A percentile compares a stretch with the other conserved stretches of the same genome.
Evolutionary conservation across 495 filamentous ascomycete genomes (phyloP).

Genomic region (Penicillium lagena): DNA sequence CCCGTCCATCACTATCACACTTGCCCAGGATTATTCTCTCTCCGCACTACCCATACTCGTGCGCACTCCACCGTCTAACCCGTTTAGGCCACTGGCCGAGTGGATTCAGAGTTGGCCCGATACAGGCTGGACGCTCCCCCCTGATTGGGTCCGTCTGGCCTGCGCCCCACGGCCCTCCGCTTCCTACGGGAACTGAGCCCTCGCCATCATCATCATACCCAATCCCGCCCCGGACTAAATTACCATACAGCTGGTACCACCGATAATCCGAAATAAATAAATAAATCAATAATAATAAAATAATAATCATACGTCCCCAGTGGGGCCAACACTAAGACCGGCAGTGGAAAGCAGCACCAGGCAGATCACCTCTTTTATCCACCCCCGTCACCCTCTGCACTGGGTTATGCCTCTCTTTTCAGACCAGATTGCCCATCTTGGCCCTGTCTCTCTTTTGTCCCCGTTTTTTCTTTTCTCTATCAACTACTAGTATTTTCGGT

Average conservation of each 20-base stretch:
- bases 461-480: slow-evolving; percentile 17
- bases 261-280: background rate
- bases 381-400: slow-evolving; percentile 23
- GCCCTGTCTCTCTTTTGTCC: slow-evolving; percentile 31
- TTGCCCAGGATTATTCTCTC: too few relatives aligned
- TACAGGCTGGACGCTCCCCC: too few relatives aligned
- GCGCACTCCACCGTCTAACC: too few relatives aligned
- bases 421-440: slow-evolving; percentile 19
- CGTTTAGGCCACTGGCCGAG: too few relatives aligned
- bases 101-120: too few relatives aligned
- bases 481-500: slow-evolving; percentile 16
- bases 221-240: slow-evolving; percentile 21
- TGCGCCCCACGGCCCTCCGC: too few relatives aligned
- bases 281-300: background rate
- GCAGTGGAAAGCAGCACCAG: slow-evolving; percentile 24
- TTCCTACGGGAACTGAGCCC: slow-evolving; percentile 5
- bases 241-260: too few relatives aligned
- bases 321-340: slow-evolving; percentile 3
- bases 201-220: slow-evolving; percentile 6
- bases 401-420: slow-evolving; percentile 17
- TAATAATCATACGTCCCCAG: too few relatives aligned
- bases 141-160: too few relatives aligned
- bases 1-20: too few relatives aligned
- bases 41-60: too few relatives aligned
- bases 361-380: slow-evolving; percentile 44